Base-by-base conservation (phyloP, 495 filamentous ascomycete genomes). In the Penicillium malachiteum region DNA sequence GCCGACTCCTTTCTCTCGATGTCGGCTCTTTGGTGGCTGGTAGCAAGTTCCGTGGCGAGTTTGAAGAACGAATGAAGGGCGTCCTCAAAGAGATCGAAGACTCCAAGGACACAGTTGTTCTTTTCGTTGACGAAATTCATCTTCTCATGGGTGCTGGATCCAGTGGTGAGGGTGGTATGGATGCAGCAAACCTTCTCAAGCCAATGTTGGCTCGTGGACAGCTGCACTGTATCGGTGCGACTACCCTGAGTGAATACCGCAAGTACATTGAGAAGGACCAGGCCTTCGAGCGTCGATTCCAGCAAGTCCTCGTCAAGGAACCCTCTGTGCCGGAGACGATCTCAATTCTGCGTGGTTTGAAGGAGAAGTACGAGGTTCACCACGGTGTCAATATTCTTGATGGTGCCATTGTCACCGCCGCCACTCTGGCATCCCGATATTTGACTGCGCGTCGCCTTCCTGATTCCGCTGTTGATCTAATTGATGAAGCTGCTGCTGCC, bases 191-290 rank as follows among this genome's bases (percentile, higher is more conserved):
- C 68, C 74, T 98, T 42, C 81, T 98, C 59, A 98, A 98, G 78
- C 94, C 92, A 6, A 96, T 97, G 90, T 81, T 97, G 54, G 94
- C 94, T 52, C 84, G 94, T 65, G 94, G 94, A 17, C 92, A 97
- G 68, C 79, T 98, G 48, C 94, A 98, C 78, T 98, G 94, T 65
- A 97, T 97, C 57, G 94, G 94, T 68, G 94, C 94, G 1, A 98
- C 94, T 0, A 98, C 94, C 1, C 78, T 98, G 47, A 83, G 84
- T 55, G 94, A 98, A 71, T 98, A 97, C 75, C 85, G 94, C 62
- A 98, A 98, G 73, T 97, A 98, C 71, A 97, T 98, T 54, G 95
- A 98, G 71, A 98, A 98, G 72, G 94, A 98, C 61, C 87, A 89
- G 42, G 94, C 94, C 44, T 97, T 98, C 67, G 94, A 97, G 70